Percentiles rank a stretch among this genome's conserved stretches.
These are phyloP conservation scores for Exophiala phaeomuriformis DNA, from an alignment of 2,329 filamentous ascomycete genomes.

Conservation along the genomic window DNA sequence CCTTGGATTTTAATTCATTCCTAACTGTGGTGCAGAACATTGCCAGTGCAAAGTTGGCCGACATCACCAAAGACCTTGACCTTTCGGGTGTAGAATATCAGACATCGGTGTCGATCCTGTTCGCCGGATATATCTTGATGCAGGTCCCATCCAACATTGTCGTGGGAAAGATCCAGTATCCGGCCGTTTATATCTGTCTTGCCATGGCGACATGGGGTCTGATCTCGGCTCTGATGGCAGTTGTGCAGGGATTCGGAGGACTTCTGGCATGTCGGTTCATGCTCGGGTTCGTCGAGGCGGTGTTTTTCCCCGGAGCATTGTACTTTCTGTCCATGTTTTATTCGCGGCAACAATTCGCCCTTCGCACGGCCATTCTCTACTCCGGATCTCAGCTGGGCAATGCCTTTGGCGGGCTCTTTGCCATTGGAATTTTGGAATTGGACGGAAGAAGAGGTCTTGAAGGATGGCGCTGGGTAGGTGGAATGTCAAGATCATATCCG, in stretches of 20 bases:
- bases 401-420: conserved; percentile 54
- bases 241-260: conserved; percentile 46
- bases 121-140: conserved; percentile 57
- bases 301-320: conserved; percentile 46
- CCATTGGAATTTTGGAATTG: conserved; percentile 53
- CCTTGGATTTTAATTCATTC: not conserved
- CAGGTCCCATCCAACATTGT: conserved; percentile 45
- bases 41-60: conserved; percentile 48
- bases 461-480: conserved; percentile 50
- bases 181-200: conserved; percentile 46
- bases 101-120: conserved; percentile 41
- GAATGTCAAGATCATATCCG: conserved; percentile 28
- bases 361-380: conserved; percentile 51
- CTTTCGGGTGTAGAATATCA: conserved; percentile 27
- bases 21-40: conserved; percentile 43
- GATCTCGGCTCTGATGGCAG: conserved; percentile 52
- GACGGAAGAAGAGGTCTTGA: conserved; percentile 48
- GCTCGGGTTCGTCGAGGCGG: conserved; percentile 56
- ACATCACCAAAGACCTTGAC: conserved; percentile 41
- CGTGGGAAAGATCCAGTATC: conserved; percentile 46
- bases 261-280: conserved; percentile 53
- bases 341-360: conserved; percentile 42
- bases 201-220: conserved; percentile 56
- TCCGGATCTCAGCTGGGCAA: conserved; percentile 57
- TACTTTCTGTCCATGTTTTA: conserved; percentile 39